Conservation (phyloP, 495 filamentous ascomycete genomes). For the Chaetomium tenue region DNA sequence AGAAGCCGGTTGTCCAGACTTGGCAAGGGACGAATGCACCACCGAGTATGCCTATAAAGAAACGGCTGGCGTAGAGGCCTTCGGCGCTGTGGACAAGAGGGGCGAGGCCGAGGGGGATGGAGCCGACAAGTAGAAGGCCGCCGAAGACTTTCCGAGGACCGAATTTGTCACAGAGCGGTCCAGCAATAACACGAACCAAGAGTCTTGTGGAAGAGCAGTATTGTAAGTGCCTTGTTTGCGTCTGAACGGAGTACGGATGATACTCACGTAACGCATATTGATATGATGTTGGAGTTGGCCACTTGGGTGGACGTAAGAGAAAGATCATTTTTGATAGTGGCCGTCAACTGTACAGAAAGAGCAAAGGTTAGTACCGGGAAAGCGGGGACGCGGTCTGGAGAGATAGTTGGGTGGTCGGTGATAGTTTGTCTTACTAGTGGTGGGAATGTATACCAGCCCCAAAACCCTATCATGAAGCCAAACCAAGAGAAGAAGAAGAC, state of each 20-base stretch:
- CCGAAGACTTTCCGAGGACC: constrained; percentile 83
- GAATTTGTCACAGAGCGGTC: constrained; percentile 79
- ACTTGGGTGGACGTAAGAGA: constrained; percentile 66
- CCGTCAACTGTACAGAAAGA: constrained; percentile 50
- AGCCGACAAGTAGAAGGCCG: constrained; percentile 66
- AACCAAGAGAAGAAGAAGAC: constrained; percentile 95
- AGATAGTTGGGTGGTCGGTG: not conserved
- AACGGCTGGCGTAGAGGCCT: constrained; percentile 74
- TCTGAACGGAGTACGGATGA: no score
- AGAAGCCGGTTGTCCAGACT: constrained; percentile 94
- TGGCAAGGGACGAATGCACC: constrained; percentile 92
- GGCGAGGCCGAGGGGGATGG: constrained; percentile 79
- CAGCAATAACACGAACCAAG: constrained; percentile 74
- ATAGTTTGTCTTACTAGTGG: constrained; percentile 63
- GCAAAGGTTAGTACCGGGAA: no score
- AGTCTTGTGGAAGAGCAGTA: constrained; percentile 34
- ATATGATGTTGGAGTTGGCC: constrained; percentile 89
- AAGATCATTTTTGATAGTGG: constrained; percentile 76
- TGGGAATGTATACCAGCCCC: constrained; percentile 87
- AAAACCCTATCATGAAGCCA: constrained; percentile 94
- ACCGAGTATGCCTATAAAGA: constrained; percentile 92
- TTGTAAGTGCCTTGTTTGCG: no score
- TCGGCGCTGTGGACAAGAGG: constrained; percentile 67
- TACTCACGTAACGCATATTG: constrained; percentile 65
- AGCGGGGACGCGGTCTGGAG: not conserved